Percentiles rank a stretch among this genome's conserved stretches.
Evolutionary conservation across 2,329 filamentous ascomycete species (phyloP).

Genomic region (Microsporum ferrugineum): DNA sequence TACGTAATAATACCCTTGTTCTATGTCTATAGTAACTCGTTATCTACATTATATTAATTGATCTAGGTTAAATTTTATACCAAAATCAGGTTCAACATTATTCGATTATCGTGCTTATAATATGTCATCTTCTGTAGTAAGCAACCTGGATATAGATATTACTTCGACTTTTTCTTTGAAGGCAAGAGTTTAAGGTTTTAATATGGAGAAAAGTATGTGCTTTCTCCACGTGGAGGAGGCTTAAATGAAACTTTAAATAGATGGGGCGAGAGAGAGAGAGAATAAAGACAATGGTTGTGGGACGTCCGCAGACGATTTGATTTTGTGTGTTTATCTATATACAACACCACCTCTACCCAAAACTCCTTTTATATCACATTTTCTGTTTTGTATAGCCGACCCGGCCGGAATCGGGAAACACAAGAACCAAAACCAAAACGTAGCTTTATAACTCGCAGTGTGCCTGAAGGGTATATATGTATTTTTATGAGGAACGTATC

Average conservation of each 20-base stretch:
- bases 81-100: no score
- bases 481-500: not conserved
- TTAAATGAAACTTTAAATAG: not conserved
- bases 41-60: no score
- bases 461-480: not conserved
- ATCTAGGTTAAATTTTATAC: no score
- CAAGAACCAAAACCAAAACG: not conserved
- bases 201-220: not conserved
- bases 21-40: no score
- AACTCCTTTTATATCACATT: not conserved
- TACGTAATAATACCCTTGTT: no score
- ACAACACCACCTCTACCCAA: not conserved
- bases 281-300: not conserved
- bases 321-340: not conserved
- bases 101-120: no score
- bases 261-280: not conserved
- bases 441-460: not conserved
- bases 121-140: no score
- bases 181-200: not conserved
- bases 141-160: not conserved
- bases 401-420: constrained; percentile 3
- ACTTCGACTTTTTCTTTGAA: not conserved
- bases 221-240: not conserved
- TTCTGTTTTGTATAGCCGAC: not conserved
- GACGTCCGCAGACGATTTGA: not conserved